Evolutionary conservation across 495 filamentous ascomycete species (phyloP).

Genomic region (Xylaria intraflava): DNA sequence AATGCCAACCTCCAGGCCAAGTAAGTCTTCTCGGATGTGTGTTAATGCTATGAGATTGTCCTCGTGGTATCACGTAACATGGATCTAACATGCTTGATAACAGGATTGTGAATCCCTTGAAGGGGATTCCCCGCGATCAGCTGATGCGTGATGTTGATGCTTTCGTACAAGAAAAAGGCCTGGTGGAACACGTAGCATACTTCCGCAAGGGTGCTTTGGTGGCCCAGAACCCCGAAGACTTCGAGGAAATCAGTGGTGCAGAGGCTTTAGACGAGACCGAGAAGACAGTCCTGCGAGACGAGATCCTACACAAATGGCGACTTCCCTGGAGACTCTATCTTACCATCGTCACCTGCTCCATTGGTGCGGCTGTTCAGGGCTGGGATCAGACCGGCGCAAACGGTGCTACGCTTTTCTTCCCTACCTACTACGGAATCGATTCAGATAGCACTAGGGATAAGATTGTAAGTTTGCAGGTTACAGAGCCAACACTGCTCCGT

Average conservation of each 20-base stretch:
- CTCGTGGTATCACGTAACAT: not conserved
- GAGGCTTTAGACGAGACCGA: conserved; percentile 51
- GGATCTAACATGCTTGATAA: conserved; percentile 1
- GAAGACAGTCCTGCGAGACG: conserved; percentile 44
- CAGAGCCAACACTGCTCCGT: not conserved
- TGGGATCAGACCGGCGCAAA: conserved; percentile 73
- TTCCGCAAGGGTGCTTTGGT: conserved; percentile 59
- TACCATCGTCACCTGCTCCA: conserved; percentile 62
- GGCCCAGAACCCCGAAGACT: conserved; percentile 52
- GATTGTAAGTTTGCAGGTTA: conserved; percentile 29
- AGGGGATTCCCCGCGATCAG: conserved; percentile 44
- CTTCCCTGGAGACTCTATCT: conserved; percentile 54
- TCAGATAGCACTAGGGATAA: conserved; percentile 41
- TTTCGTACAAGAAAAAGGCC: conserved; percentile 47
- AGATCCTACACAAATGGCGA: conserved; percentile 58
- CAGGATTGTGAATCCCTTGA: conserved; percentile 54
- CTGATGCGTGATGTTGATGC: conserved; percentile 50
- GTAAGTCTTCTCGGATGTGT: conserved; percentile 17
- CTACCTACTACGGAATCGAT: conserved; percentile 37
- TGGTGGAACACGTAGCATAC: conserved; percentile 43
- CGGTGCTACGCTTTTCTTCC: conserved; percentile 67
- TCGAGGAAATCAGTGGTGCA: conserved; percentile 43
- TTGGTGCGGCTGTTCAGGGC: conserved; percentile 69
- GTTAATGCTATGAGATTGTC: not conserved
- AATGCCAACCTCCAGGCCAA: conserved; percentile 43